A percentile compares a stretch with the other conserved stretches of the same genome.
Conservation (phyloP, 2,329 filamentous ascomycete species). For the Sporothrix globosa region DNA sequence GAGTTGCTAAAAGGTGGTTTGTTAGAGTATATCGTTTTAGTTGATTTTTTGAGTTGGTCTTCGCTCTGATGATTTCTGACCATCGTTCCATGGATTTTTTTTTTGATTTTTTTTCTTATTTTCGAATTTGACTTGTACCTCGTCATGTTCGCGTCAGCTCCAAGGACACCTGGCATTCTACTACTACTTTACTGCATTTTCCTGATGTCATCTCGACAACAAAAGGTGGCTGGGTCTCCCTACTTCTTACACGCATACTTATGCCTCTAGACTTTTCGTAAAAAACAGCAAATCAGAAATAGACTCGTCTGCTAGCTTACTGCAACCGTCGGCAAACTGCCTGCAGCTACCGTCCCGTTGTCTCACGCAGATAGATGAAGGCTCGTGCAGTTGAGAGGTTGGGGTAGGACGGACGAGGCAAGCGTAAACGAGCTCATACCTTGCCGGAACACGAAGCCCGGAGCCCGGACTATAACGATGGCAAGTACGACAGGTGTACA, state of each 20-base stretch:
- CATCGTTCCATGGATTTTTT: neutral
- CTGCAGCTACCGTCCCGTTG: conserved; percentile 4
- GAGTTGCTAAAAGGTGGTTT: conserved; percentile 28
- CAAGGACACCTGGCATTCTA: no score
- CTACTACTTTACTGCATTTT: neutral
- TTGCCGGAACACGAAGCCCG: neutral
- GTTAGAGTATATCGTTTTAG: neutral
- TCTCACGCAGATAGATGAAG: conserved; percentile 10
- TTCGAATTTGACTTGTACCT: neutral
- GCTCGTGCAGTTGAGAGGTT: neutral
- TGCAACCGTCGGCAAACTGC: neutral
- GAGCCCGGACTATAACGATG: neutral
- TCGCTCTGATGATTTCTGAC: neutral
- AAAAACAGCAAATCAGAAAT: neutral
- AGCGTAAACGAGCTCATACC: neutral
- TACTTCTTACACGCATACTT: neutral
- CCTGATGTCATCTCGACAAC: neutral
- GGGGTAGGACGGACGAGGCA: neutral
- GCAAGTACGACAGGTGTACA: neutral
- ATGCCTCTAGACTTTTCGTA: neutral
- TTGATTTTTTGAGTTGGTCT: neutral
- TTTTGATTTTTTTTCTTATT: neutral
- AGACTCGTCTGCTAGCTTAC: neutral
- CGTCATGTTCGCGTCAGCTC: neutral
- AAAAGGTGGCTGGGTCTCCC: neutral